These are phyloP conservation scores for Choanephora cucurbitarum DNA, from an alignment of 371 early-diverging fungal genomes.

Conservation along the genomic window DNA sequence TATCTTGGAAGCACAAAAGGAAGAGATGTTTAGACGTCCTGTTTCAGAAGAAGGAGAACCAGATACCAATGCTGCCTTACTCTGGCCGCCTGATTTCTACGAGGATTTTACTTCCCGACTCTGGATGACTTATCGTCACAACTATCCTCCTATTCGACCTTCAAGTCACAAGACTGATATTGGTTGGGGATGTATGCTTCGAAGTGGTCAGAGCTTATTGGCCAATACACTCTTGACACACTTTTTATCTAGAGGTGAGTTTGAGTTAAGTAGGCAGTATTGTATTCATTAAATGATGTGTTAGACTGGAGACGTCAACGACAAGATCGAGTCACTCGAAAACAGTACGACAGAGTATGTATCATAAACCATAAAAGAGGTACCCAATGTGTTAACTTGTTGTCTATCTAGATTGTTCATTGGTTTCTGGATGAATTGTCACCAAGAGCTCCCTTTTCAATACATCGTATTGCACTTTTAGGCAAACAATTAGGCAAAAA, in stretches of 20 bases:
- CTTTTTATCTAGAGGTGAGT: conserved; percentile 66
- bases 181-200: conserved; percentile 98
- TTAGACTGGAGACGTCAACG: conserved; percentile 56
- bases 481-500: conserved; percentile 86
- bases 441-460: conserved; percentile 79
- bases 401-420: conserved; percentile 59
- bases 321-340: conserved; percentile 34
- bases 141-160: conserved; percentile 82
- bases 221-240: conserved; percentile 82
- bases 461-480: conserved; percentile 88
- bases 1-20: conserved; percentile 39
- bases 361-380: conserved; percentile 4
- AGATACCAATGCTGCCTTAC: conserved; percentile 14
- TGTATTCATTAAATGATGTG: too few species aligned
- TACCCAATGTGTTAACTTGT: background rate
- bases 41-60: conserved; percentile 3
- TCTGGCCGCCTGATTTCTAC: conserved; percentile 59
- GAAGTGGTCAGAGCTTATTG: conserved; percentile 92
- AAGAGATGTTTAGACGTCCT: conserved; percentile 30
- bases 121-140: conserved; percentile 94
- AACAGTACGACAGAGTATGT: conserved; percentile 50
- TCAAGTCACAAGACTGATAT: conserved; percentile 81
- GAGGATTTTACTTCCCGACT: conserved; percentile 75
- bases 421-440: conserved; percentile 86
- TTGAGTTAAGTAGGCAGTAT: too few species aligned